A percentile compares a stretch with the other conserved stretches of the same genome.
These are phyloP conservation scores for Claviceps maximensis DNA, from an alignment of 2,329 filamentous ascomycete species.

Conservation along the genomic window DNA sequence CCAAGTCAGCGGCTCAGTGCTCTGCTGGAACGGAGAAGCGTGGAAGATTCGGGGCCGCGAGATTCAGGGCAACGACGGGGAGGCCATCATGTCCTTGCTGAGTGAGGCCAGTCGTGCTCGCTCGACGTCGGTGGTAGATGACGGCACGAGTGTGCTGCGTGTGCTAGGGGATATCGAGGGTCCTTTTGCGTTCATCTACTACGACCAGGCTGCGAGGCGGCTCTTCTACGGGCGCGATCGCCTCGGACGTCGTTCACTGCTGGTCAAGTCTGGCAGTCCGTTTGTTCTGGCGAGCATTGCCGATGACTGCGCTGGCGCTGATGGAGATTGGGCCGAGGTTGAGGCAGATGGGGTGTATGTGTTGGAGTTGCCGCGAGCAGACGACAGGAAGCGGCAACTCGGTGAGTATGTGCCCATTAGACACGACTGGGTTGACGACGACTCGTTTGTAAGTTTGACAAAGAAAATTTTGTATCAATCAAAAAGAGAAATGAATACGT, in stretches of 20 bases:
- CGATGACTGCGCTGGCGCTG: slow-evolving; percentile 27
- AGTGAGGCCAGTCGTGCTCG: slow-evolving; percentile 23
- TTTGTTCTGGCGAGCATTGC: slow-evolving; percentile 61
- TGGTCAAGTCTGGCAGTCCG: slow-evolving; percentile 37
- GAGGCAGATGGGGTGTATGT: slow-evolving; percentile 72
- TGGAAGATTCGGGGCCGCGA: slow-evolving; percentile 55
- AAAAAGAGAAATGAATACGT: not conserved
- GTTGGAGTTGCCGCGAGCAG: slow-evolving; percentile 35
- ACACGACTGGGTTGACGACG: slow-evolving; percentile 20
- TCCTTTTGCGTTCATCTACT: slow-evolving; percentile 82
- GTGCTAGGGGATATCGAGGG: slow-evolving; percentile 54
- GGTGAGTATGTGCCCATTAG: slow-evolving; percentile 10
- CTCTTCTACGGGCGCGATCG: slow-evolving; percentile 80
- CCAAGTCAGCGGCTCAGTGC: slow-evolving; percentile 40
- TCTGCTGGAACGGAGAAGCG: slow-evolving; percentile 97
- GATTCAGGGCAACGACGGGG: slow-evolving; percentile 68
- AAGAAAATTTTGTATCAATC: not conserved
- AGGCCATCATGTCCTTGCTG: slow-evolving; percentile 51
- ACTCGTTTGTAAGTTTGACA: slow-evolving; percentile 30
- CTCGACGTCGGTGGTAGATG: slow-evolving; percentile 5
- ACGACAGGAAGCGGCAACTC: not conserved
- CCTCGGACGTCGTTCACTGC: slow-evolving; percentile 71
- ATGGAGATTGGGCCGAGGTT: slow-evolving; percentile 59
- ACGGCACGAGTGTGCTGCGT: slow-evolving; percentile 26
- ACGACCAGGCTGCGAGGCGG: slow-evolving; percentile 46